A percentile compares a stretch with the other conserved stretches of the same genome.
Evolutionary conservation across 2,329 filamentous ascomycete genomes (phyloP).

Genomic region (Trichoderma breve): DNA sequence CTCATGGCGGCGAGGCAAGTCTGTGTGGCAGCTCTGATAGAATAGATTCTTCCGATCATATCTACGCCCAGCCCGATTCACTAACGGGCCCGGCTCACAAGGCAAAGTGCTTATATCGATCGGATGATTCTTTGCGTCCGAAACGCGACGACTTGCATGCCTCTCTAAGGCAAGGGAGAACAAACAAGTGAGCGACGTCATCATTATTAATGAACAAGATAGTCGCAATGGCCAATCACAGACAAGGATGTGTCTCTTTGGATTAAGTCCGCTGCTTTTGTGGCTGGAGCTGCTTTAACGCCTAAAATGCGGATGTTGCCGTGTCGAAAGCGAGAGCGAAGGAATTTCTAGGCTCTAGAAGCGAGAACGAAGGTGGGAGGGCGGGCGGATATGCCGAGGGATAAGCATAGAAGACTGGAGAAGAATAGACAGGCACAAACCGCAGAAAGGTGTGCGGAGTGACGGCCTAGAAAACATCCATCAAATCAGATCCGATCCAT

Average conservation of each 20-base stretch:
- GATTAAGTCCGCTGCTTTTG: neutral
- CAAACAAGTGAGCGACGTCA: neutral
- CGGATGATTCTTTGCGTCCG: neutral
- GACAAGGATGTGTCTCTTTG: neutral
- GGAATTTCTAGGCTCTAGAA: neutral
- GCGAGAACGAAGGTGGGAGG: neutral
- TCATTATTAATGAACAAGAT: neutral
- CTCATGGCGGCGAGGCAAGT: neutral
- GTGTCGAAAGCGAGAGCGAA: neutral
- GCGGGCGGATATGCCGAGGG: neutral
- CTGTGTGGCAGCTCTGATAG: neutral
- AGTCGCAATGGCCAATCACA: neutral
- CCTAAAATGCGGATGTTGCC: neutral
- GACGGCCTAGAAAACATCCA: too few species aligned
- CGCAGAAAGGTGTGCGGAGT: neutral
- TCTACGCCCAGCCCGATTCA: neutral
- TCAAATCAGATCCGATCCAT: neutral
- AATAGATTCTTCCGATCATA: neutral
- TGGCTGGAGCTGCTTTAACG: neutral
- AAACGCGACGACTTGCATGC: neutral
- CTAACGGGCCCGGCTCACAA: neutral
- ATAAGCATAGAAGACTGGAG: neutral
- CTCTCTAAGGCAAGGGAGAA: neutral
- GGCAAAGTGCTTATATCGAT: neutral
- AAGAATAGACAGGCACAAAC: neutral